Percentiles rank a stretch among this genome's conserved stretches.
Evolutionary conservation across 805 yeast genomes (phyloP).

Genomic region (Wickerhamomyces chambardii): DNA sequence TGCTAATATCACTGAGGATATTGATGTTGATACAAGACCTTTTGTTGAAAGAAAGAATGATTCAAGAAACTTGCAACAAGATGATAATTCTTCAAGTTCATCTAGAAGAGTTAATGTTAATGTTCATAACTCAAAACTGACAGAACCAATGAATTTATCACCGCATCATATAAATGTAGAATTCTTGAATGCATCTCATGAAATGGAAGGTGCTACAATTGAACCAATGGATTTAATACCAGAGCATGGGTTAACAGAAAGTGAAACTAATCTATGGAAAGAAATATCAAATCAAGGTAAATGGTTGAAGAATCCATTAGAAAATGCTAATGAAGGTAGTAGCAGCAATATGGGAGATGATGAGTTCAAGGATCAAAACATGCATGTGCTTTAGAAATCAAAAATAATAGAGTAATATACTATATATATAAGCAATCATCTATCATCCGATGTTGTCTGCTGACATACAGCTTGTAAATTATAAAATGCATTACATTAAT

Average conservation of each 20-base stretch:
- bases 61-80: no score
- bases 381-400: background rate
- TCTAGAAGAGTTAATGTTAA: background rate
- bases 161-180: constrained; percentile 20
- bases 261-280: constrained; percentile 58
- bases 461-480: background rate
- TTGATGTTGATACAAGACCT: constrained; percentile 8
- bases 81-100: background rate
- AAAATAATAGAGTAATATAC: no score
- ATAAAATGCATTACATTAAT: background rate
- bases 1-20: constrained; percentile 16
- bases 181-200: constrained; percentile 24
- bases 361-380: background rate
- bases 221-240: constrained; percentile 17
- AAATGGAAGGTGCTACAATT: constrained; percentile 8
- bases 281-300: constrained; percentile 71
- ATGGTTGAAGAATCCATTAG: constrained; percentile 40
- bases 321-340: constrained; percentile 32
- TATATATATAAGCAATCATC: no score
- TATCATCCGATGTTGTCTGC: no score
- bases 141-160: constrained; percentile 17
- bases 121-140: constrained; percentile 8
- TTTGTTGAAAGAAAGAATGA: background rate
- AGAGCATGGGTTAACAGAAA: constrained; percentile 21
- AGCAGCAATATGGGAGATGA: constrained; percentile 16